Conservation (phyloP, 768 basidiomycete genomes). For the Trametes cinnabarina region DNA sequence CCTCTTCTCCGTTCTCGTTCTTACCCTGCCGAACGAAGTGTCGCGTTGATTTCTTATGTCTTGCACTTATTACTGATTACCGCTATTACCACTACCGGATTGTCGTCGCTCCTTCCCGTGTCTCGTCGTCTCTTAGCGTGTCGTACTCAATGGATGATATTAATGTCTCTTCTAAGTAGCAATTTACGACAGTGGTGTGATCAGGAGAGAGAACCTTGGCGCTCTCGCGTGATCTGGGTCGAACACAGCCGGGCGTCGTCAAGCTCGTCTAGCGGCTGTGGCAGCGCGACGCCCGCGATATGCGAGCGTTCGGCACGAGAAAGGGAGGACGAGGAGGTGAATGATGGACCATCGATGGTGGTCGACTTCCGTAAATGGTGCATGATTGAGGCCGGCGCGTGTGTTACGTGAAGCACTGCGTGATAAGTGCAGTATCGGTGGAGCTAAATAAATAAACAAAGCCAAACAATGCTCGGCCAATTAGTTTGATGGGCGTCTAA, state of each 20-base stretch:
- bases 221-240: background rate
- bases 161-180: constrained; percentile 1
- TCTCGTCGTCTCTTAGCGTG: background rate
- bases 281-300: background rate
- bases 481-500: constrained; percentile 3
- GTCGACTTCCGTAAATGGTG: background rate
- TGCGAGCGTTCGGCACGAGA: background rate
- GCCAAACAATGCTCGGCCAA: background rate
- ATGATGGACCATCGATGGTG: background rate
- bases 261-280: background rate
- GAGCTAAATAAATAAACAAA: constrained; percentile 11
- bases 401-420: constrained; percentile 2
- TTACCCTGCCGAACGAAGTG: background rate
- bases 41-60: background rate
- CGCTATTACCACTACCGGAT: background rate
- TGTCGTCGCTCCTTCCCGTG: constrained; percentile 10
- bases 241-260: background rate
- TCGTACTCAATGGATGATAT: constrained; percentile 14
- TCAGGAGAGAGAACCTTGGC: too few relatives aligned
- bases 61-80: background rate
- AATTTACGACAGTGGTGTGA: background rate
- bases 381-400: background rate
- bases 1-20: too few relatives aligned
- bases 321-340: background rate
- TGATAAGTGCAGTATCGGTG: constrained; percentile 7